Evolutionary conservation across 345 rosid genomes (phyloP).

Genomic region (Gossypium turneri): DNA sequence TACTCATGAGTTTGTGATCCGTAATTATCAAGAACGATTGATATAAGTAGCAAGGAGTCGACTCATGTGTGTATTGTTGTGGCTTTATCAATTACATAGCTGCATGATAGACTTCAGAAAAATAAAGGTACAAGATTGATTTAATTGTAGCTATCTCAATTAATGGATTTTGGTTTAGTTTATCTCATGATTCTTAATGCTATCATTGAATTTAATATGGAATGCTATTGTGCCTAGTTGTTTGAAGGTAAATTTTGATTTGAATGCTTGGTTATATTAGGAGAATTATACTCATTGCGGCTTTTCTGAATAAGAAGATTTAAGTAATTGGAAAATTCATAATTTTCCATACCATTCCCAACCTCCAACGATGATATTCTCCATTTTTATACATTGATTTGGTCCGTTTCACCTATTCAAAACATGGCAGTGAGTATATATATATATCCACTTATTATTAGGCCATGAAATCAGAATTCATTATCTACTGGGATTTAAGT

Average conservation of each 20-base stretch:
- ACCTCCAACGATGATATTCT: too few species aligned
- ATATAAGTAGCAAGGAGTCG: not conserved
- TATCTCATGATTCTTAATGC: too few species aligned
- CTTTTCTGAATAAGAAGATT: not conserved
- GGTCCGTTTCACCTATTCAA: too few species aligned
- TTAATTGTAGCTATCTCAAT: not conserved
- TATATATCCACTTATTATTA: not conserved
- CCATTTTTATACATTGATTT: too few species aligned
- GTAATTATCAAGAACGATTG: not conserved
- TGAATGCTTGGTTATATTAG: too few species aligned
- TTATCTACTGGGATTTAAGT: conserved; percentile 59
- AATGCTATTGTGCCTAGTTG: too few species aligned
- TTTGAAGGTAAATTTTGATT: too few species aligned
- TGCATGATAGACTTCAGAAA: not conserved
- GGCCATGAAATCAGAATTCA: conserved; percentile 36
- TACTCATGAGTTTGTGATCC: not conserved
- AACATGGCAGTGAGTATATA: too few species aligned
- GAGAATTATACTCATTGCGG: not conserved
- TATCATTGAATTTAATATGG: not conserved
- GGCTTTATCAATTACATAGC: not conserved
- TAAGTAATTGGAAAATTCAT: too few species aligned
- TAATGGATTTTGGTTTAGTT: not conserved
- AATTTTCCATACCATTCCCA: too few species aligned
- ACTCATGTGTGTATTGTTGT: not conserved
- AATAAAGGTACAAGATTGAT: not conserved